These are phyloP conservation scores for Auriculariales sp. DNA, from an alignment of 768 basidiomycete genomes.

Conservation along the genomic window DNA sequence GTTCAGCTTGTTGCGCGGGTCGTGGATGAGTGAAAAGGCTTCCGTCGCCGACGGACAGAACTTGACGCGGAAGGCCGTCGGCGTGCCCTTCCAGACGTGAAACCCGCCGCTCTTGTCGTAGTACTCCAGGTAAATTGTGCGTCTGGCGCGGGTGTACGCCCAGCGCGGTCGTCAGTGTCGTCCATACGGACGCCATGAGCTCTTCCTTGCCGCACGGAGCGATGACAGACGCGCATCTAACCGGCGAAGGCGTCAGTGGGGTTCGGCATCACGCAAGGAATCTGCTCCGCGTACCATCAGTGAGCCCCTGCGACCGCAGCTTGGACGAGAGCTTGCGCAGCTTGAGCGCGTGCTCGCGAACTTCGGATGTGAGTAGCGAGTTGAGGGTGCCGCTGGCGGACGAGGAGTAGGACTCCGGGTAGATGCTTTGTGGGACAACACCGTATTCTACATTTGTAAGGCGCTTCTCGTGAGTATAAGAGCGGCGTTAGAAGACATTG, in stretches of 20 bases:
- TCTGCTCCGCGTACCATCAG: background rate
- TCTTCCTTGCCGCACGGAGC: slow-evolving; percentile 71
- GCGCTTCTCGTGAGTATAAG: slow-evolving; percentile 3
- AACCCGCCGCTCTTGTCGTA: slow-evolving; percentile 67
- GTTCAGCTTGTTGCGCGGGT: slow-evolving; percentile 74
- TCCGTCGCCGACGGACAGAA: slow-evolving; percentile 47
- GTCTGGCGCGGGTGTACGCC: slow-evolving; percentile 71
- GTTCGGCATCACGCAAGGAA: background rate
- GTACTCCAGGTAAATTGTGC: slow-evolving; percentile 75
- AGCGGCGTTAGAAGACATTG: background rate
- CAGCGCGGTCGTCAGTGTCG: slow-evolving; percentile 69
- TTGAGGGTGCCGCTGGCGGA: slow-evolving; percentile 61
- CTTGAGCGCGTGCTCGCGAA: slow-evolving; percentile 79
- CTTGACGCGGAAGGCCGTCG: slow-evolving; percentile 61
- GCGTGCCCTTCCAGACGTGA: slow-evolving; percentile 64
- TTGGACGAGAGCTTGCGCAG: slow-evolving; percentile 50
- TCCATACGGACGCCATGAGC: slow-evolving; percentile 73
- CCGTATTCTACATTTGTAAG: slow-evolving; percentile 52
- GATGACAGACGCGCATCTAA: too few species aligned
- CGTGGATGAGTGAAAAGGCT: slow-evolving; percentile 87
- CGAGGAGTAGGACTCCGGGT: slow-evolving; percentile 77
- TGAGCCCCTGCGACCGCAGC: slow-evolving; percentile 23
- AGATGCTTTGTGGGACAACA: slow-evolving; percentile 67
- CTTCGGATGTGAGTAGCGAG: slow-evolving; percentile 70
- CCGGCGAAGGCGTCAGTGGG: too few species aligned